Percentiles rank a stretch among this genome's conserved stretches.
Evolutionary conservation across 257 asterid species (phyloP).

Genomic region (Haberlea rhodopensis): DNA sequence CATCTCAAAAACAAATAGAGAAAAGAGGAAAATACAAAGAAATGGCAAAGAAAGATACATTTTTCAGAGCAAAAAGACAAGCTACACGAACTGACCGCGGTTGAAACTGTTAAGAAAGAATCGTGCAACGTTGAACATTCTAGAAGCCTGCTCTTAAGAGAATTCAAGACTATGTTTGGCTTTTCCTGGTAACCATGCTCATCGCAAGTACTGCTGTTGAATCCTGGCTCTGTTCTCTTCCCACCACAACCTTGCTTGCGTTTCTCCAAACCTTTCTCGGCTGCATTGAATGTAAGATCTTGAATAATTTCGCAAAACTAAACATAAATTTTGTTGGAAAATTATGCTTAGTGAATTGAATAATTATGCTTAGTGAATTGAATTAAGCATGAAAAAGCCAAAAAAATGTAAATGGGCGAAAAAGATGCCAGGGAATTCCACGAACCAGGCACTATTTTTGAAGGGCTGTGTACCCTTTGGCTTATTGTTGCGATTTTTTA

Average conservation of each 20-base stretch:
- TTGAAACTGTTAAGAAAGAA: not conserved
- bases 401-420: no score
- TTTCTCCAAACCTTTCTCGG: constrained; percentile 58
- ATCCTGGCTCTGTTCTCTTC: constrained; percentile 54
- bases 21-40: not conserved
- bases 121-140: not conserved
- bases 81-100: not conserved
- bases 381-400: no score
- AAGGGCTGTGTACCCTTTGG: no score
- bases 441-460: no score
- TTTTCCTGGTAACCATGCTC: not conserved
- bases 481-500: no score
- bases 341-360: no score
- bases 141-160: not conserved
- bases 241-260: constrained; percentile 64
- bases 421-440: no score
- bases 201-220: constrained; percentile 49
- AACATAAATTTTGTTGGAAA: no score
- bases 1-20: no score
- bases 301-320: no score
- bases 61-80: not conserved
- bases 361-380: no score
- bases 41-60: not conserved
- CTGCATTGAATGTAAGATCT: constrained; percentile 27
- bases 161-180: not conserved